Percentiles rank a stretch among this genome's conserved stretches.
Evolutionary conservation across 495 filamentous ascomycete species (phyloP).

Genomic region (Neurospora tetrasperma): DNA sequence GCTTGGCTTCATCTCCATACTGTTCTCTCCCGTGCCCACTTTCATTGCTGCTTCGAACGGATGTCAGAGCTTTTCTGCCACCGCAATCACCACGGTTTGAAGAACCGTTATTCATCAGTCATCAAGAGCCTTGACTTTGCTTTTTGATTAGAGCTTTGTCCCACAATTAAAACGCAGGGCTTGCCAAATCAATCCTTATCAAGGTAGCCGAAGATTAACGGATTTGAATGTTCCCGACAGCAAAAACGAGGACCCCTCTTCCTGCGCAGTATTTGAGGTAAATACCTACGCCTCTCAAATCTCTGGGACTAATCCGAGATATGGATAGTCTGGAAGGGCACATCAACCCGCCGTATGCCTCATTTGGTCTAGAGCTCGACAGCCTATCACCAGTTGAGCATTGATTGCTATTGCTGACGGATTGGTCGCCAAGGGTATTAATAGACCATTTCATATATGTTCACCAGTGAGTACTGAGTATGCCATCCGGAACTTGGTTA

Average conservation of each 20-base stretch:
- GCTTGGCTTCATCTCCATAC: neutral
- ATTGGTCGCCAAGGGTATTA: neutral
- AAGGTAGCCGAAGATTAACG: conserved; percentile 16
- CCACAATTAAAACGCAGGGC: neutral
- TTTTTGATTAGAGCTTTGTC: neutral
- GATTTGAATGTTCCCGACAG: conserved; percentile 10
- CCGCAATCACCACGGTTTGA: neutral
- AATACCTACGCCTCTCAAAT: neutral
- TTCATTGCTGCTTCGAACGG: neutral
- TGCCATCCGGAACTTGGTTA: neutral
- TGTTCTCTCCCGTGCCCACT: neutral
- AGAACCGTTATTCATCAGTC: neutral
- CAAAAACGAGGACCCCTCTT: neutral
- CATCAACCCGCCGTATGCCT: neutral
- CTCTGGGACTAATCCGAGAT: neutral
- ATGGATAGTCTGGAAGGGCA: neutral
- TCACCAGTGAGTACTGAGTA: neutral
- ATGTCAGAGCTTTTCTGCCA: neutral
- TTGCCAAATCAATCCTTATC: conserved; percentile 13
- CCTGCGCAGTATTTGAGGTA: neutral
- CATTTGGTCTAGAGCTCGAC: neutral
- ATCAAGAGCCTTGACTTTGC: neutral
- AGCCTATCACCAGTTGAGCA: neutral
- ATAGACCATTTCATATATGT: neutral
- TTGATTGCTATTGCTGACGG: neutral